Evolutionary conservation across 768 basidiomycete species (phyloP).

Genomic region (Mycena pura): DNA sequence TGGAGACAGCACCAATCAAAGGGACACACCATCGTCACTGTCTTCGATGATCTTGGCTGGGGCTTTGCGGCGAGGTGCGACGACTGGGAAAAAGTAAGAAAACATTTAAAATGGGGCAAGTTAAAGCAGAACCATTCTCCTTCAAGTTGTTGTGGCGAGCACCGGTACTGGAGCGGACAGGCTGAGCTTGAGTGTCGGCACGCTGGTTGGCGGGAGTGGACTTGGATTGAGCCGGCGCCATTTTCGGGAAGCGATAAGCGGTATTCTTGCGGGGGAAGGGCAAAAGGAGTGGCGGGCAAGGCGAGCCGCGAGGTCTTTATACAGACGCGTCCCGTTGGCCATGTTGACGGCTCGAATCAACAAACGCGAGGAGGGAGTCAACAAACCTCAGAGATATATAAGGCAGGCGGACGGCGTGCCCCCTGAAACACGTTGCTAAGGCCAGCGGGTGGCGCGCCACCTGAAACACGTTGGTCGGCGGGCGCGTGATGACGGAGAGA

Average conservation of each 20-base stretch:
- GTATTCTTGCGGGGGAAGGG: neutral
- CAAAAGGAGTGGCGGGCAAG: neutral
- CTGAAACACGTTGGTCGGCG: conserved; percentile 4
- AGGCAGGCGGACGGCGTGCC: neutral
- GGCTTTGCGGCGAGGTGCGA: no score
- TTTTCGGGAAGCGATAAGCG: neutral
- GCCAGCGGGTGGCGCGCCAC: no score
- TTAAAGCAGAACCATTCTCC: no score
- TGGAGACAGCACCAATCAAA: no score
- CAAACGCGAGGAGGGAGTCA: neutral
- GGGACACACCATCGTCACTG: no score
- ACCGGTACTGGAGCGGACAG: neutral
- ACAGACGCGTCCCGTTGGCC: neutral
- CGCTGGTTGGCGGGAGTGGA: neutral
- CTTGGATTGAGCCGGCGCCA: neutral
- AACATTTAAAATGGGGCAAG: no score
- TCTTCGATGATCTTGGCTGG: no score
- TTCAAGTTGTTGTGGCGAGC: neutral
- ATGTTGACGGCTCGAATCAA: conserved; percentile 3
- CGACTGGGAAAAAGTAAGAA: no score
- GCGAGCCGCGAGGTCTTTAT: neutral
- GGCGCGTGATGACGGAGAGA: neutral
- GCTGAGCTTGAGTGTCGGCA: neutral
- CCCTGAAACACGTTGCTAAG: conserved; percentile 1
- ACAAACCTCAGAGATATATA: neutral